Conservation (phyloP, 208 protist species). For the Leishmania major region DNA sequence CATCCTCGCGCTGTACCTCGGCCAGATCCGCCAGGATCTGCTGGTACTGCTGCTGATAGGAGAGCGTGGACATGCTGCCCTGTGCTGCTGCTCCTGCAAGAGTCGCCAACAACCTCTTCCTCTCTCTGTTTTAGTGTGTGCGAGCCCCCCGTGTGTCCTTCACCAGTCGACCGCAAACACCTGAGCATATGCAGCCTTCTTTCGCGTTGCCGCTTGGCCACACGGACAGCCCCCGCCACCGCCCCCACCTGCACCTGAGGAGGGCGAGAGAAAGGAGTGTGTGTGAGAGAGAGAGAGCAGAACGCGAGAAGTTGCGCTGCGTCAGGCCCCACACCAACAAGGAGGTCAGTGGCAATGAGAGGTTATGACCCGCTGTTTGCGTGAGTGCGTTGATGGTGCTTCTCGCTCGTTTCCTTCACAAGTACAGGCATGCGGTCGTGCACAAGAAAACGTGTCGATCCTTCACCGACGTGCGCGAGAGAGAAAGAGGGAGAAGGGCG, state of each 20-base stretch:
- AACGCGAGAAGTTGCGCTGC: neutral
- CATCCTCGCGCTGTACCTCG: slow-evolving; percentile 72
- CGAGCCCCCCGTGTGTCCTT: neutral
- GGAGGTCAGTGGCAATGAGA: neutral
- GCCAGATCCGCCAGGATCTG: slow-evolving; percentile 74
- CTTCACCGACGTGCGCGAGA: neutral
- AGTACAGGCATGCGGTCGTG: neutral
- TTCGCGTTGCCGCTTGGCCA: neutral
- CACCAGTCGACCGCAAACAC: neutral
- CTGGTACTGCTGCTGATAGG: slow-evolving; percentile 80
- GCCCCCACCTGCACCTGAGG: neutral
- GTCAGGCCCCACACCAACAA: neutral
- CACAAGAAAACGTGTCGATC: neutral
- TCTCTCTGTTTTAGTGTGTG: slow-evolving; percentile 2
- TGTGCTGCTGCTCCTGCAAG: neutral
- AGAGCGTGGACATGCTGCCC: slow-evolving; percentile 74
- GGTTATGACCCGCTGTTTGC: neutral
- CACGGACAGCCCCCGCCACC: neutral
- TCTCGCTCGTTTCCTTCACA: neutral
- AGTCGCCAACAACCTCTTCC: neutral
- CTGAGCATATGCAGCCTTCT: neutral
- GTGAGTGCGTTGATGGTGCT: neutral
- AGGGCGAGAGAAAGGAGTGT: neutral
- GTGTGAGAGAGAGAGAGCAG: neutral
- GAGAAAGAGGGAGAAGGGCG: neutral